These are phyloP conservation scores for Pseudohalonectria lignicola DNA, from an alignment of 2,329 filamentous ascomycete genomes.

Conservation along the genomic window DNA sequence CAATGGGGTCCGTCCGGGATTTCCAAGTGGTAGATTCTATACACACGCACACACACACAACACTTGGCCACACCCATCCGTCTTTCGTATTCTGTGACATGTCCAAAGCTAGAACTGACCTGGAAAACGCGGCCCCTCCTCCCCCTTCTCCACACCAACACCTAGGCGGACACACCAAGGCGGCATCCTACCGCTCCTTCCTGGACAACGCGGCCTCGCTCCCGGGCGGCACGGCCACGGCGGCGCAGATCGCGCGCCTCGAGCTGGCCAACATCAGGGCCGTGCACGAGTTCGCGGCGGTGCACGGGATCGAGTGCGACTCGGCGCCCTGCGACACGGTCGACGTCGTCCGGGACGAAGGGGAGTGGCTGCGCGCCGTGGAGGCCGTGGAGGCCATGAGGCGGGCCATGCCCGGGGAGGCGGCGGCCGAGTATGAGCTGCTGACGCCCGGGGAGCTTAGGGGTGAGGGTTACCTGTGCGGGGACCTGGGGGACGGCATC, in stretches of 20 bases:
- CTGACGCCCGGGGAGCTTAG: conserved; percentile 28
- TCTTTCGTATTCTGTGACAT: background rate
- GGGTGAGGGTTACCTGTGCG: conserved; percentile 25
- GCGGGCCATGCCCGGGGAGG: conserved; percentile 27
- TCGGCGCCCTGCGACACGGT: conserved; percentile 38
- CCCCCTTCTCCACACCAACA: background rate
- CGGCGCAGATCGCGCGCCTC: conserved; percentile 36
- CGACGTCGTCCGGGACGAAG: conserved; percentile 44
- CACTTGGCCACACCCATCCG: background rate
- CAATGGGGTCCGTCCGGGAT: background rate
- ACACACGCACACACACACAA: conserved; percentile 1
- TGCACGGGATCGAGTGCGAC: conserved; percentile 37
- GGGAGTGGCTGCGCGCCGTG: conserved; percentile 24
- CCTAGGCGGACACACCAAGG: conserved; percentile 29
- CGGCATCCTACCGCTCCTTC: conserved; percentile 36
- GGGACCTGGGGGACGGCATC: conserved; percentile 13
- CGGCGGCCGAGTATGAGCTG: conserved; percentile 31
- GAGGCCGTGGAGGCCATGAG: conserved; percentile 31
- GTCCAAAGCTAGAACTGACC: background rate
- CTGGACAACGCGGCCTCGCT: conserved; percentile 25
- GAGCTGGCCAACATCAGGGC: conserved; percentile 41
- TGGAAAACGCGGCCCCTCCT: background rate
- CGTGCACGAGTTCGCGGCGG: conserved; percentile 40
- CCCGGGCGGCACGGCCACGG: conserved; percentile 32
- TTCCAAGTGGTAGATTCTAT: too few relatives aligned